Base-by-base conservation (phyloP, 805 yeast species). In the Barnettozyma sp. region DNA sequence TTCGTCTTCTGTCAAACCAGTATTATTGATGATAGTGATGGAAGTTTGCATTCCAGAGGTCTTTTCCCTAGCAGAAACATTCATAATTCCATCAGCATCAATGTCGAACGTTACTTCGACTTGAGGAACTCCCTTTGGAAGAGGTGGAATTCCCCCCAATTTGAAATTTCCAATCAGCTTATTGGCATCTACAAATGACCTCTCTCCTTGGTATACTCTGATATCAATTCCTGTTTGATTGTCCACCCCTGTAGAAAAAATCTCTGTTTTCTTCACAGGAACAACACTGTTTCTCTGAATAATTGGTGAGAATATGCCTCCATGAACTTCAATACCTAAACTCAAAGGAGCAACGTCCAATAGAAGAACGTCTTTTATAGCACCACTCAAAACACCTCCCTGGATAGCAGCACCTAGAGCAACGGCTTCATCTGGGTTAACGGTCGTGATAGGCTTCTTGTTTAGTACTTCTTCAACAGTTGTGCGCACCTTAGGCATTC, bases 401-500 rank as follows among this genome's bases (percentile, higher is more conserved):
- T 83, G 94, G 50, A 83, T 81, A 31, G 94, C 92, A 22, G 94
- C 94, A 53, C 94, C 94, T 46, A 83, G 62, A 30, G 94, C 92
- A 33, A 83, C 94, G n/a, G 92, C 88, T 60, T 83, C 94, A 58
- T 83, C 94, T n/a, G 94, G 94, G 55, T 83, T 83, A 10, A 83
- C 84, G 14, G 75, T 71, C 28, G 81, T 76, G 35, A 78, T 79
- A 26, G 90, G 88, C 42, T 70, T 66, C 53, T 71, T 78, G 22
- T 70, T 67, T 54, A 83, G 82, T 12, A 78, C 44, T 8, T 64
- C 63, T 43, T 66, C 70, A 15, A 83, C 90, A 7, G 76, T 65
- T 25, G 67, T 68, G 42, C 86, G 64, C 41, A 83, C 75, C 59
- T 76, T 78, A 37, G 94, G 94, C 94, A 83, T 83, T 59, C 94